Evolutionary conservation across 2,329 filamentous ascomycete genomes (phyloP), one percentile per base, ranked within the genome.

Genomic region (Exophiala xenobiotica): DNA sequence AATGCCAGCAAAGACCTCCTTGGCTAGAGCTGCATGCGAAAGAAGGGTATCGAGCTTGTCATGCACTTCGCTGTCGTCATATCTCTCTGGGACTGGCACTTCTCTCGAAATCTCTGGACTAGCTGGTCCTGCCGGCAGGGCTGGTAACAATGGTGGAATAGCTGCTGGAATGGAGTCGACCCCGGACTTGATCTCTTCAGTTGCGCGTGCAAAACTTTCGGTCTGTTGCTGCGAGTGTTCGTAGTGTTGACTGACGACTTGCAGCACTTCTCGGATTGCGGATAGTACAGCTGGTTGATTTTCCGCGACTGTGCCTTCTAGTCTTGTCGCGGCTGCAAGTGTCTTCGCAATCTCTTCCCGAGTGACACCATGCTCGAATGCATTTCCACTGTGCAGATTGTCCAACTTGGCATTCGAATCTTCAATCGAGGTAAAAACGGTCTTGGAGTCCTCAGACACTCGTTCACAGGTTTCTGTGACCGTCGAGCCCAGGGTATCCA

Each of bases 151-250:
- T 20, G 78, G 73, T n/a, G 78, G 76, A 56, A 86, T 79, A 1
- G 77, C 65, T 23, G 69, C 63, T 24, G 76, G 73, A 43, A 78
- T 70, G 9, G 74, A 68, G 20, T 74, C 73, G n/a, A 75, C 67
- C 48, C 77, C 78, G 8, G 78, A 76, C 64, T 81, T 83, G 48
- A 82, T 72, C 48, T 87, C 82, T 48, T 83, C 76, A 1, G 76
- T 73, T 0, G 85, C 79, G 38, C 80, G 78, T 68, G 90, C 89
- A 12, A 90, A 87, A 65, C 95, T 88, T 62, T 95, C 90, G 62
- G 87, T 95, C 66, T 97, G 91, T 66, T 95, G 82, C 69, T 91
- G 90, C 11, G 90, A 87, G 65, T 95, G 88, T 61, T 95, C 90
- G 63, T 87, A 96, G 67, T 97, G 91, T 65, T 95, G 82, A 19